phyloP scores from a whole-genome alignment of 768 basidiomycete genomes.

The Trametes gibbosa region DNA sequence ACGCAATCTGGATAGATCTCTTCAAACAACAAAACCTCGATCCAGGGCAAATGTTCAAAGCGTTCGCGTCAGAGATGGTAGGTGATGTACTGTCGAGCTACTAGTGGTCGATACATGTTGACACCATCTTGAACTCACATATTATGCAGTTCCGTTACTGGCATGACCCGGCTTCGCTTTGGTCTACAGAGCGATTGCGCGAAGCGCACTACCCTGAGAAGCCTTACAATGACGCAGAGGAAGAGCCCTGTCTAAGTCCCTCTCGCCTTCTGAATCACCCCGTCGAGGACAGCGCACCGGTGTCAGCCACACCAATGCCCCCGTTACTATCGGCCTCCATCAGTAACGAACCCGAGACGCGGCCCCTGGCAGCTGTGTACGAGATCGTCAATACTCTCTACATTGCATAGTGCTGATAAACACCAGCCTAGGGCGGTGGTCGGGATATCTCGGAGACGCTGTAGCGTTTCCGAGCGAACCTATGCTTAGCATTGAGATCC shows the following conservation, averaged over 20 bases:
- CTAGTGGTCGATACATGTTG: too few relatives aligned
- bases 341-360: background rate
- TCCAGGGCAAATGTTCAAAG: slow-evolving; percentile 26
- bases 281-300: slow-evolving; percentile 1
- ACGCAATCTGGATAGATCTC: slow-evolving; percentile 19
- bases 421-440: slow-evolving; percentile 26
- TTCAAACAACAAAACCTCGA: slow-evolving; percentile 31
- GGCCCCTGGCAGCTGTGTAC: background rate
- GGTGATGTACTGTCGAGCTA: background rate
- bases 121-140: too few relatives aligned
- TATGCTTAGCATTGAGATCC: slow-evolving; percentile 13
- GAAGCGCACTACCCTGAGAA: slow-evolving; percentile 18
- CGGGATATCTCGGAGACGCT: slow-evolving; percentile 21
- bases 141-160: slow-evolving; percentile 12
- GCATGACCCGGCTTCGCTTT: slow-evolving; percentile 7
- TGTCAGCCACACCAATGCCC: background rate
- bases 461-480: slow-evolving; percentile 6
- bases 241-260: slow-evolving; percentile 18
- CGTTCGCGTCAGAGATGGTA: slow-evolving; percentile 30
- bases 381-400: background rate
- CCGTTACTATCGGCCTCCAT: background rate
- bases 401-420: background rate
- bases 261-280: slow-evolving; percentile 25
- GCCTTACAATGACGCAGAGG: slow-evolving; percentile 23
- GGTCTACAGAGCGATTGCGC: slow-evolving; percentile 10